phyloP scores from a whole-genome alignment of 805 yeast species.

The Jamesozyma rosinii region DNA sequence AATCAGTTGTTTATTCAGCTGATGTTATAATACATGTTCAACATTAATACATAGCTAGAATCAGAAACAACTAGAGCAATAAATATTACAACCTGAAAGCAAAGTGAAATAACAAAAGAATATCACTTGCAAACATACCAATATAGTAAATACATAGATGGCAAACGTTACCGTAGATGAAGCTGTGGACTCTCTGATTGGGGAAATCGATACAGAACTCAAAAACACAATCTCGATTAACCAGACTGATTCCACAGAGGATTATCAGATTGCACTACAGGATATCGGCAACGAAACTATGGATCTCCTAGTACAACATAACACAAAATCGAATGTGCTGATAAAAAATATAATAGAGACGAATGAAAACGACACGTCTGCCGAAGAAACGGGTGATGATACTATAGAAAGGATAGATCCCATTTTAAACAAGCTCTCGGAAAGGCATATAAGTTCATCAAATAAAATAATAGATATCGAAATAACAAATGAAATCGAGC shows the following conservation, averaged over 20 bases:
- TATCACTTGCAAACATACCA: too few relatives aligned
- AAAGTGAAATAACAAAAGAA: too few relatives aligned
- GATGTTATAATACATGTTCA: too few relatives aligned
- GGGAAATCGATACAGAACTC: slow-evolving; percentile 27
- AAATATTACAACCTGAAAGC: too few relatives aligned
- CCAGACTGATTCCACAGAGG: background rate
- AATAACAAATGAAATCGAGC: background rate
- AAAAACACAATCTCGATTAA: slow-evolving; percentile 9
- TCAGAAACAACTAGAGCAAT: too few relatives aligned
- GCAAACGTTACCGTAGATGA: slow-evolving; percentile 5
- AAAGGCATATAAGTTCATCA: background rate
- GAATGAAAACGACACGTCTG: background rate
- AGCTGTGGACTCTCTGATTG: slow-evolving; percentile 23
- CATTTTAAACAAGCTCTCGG: background rate
- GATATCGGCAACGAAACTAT: slow-evolving; percentile 29
- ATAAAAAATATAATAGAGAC: background rate
- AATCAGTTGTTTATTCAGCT: too few relatives aligned
- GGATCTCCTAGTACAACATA: slow-evolving; percentile 25
- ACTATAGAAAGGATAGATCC: background rate
- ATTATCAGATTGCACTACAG: slow-evolving; percentile 19
- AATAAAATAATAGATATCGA: background rate
- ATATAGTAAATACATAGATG: background rate
- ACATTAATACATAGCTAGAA: too few relatives aligned
- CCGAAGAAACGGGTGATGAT: background rate
- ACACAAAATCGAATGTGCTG: slow-evolving; percentile 11